Evolutionary conservation across 179 eudicot genomes (phyloP).

Genomic region (Pouteria campechiana): DNA sequence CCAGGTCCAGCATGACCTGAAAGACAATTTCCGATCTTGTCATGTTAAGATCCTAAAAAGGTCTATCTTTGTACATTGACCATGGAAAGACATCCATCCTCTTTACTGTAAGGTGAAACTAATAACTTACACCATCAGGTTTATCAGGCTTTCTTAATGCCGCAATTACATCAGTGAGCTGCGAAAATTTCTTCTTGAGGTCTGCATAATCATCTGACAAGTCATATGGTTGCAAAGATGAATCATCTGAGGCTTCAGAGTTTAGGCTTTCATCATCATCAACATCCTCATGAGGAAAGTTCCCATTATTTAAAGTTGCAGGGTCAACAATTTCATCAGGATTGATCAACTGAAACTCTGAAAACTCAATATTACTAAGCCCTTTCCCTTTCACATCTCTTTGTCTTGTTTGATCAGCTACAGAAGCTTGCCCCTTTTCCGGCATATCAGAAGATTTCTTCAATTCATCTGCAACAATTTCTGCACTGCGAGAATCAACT

Average conservation of each 20-base stretch:
- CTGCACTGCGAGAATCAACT: slow-evolving; percentile 8
- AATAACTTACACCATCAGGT: slow-evolving; percentile 68
- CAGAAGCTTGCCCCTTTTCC: slow-evolving; percentile 12
- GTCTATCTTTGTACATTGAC: too few species aligned
- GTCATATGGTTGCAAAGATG: slow-evolving; percentile 94
- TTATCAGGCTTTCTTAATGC: slow-evolving; percentile 90
- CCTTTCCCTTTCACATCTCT: slow-evolving; percentile 17
- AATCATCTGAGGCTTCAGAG: slow-evolving; percentile 66
- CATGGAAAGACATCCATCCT: too few species aligned
- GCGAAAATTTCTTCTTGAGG: slow-evolving; percentile 61
- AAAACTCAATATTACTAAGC: slow-evolving; percentile 29
- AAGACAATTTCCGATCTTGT: too few species aligned
- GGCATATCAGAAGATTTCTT: slow-evolving; percentile 8
- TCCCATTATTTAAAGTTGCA: slow-evolving; percentile 35
- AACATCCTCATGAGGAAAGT: slow-evolving; percentile 32
- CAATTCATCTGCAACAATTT: slow-evolving; percentile 9
- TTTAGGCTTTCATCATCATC: slow-evolving; percentile 44
- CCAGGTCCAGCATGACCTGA: too few species aligned
- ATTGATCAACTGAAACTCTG: slow-evolving; percentile 37
- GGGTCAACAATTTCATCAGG: slow-evolving; percentile 85
- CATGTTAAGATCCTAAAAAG: too few species aligned
- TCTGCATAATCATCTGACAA: slow-evolving; percentile 80
- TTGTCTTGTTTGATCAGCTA: slow-evolving; percentile 8
- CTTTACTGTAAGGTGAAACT: too few species aligned
- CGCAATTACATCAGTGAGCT: slow-evolving; percentile 81